Evolutionary conservation across 1,284 basidiomycete genomes (phyloP).

Genomic region (Ustilago bromivora): DNA sequence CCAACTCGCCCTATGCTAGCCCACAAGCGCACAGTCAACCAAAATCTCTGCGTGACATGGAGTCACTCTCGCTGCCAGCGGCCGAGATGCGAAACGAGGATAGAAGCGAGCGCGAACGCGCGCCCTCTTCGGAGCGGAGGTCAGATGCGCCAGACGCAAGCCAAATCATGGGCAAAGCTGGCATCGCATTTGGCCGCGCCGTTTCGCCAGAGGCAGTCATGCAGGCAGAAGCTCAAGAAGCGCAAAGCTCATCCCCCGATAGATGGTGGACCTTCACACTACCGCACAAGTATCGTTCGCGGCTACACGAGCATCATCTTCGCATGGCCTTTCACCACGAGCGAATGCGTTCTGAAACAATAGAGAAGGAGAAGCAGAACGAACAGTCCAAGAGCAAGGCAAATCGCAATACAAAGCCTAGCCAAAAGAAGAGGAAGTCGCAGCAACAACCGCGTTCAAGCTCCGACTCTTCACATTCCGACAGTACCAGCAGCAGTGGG

Average conservation of each 20-base stretch:
- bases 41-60: constrained; percentile 28
- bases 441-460: constrained; percentile 23
- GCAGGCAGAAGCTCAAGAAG: constrained; percentile 33
- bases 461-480: constrained; percentile 33
- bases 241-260: constrained; percentile 37
- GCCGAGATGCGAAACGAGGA: constrained; percentile 24
- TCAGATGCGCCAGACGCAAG: constrained; percentile 15
- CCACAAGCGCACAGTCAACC: constrained; percentile 32
- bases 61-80: constrained; percentile 24
- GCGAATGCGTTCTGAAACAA: constrained; percentile 22
- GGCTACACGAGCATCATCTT: constrained; percentile 56
- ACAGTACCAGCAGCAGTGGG: constrained; percentile 23
- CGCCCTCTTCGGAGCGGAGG: constrained; percentile 19
- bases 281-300: constrained; percentile 56
- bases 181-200: constrained; percentile 25
- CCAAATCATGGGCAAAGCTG: constrained; percentile 14
- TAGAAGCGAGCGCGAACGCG: constrained; percentile 18
- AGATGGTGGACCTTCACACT: constrained; percentile 63
- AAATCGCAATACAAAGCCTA: constrained; percentile 11
- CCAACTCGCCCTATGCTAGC: constrained; percentile 32
- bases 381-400: constrained; percentile 9
- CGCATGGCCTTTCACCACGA: constrained; percentile 51
- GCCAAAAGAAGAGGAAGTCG: constrained; percentile 21
- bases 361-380: constrained; percentile 23
- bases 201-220: constrained; percentile 29